A percentile compares a stretch with the other conserved stretches of the same genome.
These are phyloP conservation scores for Gossypium herbaceum DNA, from an alignment of 345 rosid genomes.

Conservation along the genomic window DNA sequence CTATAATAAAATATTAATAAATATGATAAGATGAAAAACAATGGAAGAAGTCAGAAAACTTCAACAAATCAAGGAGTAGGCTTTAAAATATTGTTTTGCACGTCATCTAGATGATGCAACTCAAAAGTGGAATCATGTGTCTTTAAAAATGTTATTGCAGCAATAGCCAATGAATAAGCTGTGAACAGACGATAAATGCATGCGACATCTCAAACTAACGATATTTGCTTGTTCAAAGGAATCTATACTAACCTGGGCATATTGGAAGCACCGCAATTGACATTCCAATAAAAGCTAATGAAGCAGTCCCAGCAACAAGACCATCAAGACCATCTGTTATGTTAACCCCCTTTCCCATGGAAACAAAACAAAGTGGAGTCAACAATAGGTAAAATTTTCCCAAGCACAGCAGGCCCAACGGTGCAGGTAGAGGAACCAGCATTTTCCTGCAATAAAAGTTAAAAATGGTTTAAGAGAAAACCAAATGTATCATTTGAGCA, in stretches of 20 bases:
- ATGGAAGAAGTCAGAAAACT: neutral
- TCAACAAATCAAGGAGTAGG: neutral
- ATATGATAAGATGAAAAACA: neutral
- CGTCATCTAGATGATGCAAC: neutral
- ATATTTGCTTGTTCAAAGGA: neutral
- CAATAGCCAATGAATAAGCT: neutral
- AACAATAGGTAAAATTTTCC: slow-evolving; percentile 64
- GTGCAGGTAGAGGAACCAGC: slow-evolving; percentile 84
- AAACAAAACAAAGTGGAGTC: slow-evolving; percentile 76
- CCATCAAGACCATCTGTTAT: slow-evolving; percentile 85
- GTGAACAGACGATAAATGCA: neutral
- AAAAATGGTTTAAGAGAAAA: neutral
- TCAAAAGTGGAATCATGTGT: neutral
- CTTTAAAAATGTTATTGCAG: neutral
- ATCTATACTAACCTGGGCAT: slow-evolving; percentile 65
- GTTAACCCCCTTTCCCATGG: slow-evolving; percentile 74
- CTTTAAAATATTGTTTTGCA: neutral
- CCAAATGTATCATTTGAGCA: neutral
- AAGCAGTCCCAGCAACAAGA: slow-evolving; percentile 80
- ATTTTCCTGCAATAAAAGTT: slow-evolving; percentile 56
- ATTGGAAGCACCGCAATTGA: slow-evolving; percentile 85
- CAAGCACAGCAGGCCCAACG: slow-evolving; percentile 68
- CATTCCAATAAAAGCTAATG: slow-evolving; percentile 81
- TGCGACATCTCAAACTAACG: neutral
- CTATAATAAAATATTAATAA: neutral